Conservation (phyloP, 768 basidiomycete genomes). For the Calvatia gigantea region DNA sequence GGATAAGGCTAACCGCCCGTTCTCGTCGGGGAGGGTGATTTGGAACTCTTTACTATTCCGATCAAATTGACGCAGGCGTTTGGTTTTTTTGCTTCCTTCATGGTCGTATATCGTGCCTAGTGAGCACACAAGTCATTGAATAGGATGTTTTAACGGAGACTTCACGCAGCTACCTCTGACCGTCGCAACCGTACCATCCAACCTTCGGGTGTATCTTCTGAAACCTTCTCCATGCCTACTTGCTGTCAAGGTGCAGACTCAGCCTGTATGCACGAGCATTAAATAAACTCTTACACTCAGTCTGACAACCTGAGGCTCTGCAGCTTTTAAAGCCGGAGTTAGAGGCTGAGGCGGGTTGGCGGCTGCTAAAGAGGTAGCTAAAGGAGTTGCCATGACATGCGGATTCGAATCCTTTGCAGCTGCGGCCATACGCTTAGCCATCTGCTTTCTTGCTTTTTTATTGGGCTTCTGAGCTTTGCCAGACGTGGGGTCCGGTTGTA, state of each 20-base stretch:
- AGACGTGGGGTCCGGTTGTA: neutral
- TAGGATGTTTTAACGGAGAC: neutral
- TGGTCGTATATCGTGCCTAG: neutral
- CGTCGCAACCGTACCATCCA: constrained; percentile 5
- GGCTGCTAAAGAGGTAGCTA: neutral
- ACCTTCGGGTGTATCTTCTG: neutral
- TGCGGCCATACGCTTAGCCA: neutral
- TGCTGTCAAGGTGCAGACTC: neutral
- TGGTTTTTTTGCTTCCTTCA: neutral
- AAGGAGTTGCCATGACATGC: neutral
- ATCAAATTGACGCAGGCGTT: neutral
- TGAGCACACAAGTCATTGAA: no score
- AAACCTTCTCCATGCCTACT: neutral
- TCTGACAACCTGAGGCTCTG: neutral
- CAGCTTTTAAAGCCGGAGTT: neutral
- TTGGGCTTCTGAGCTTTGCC: neutral
- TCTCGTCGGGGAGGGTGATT: neutral
- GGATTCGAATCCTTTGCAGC: neutral
- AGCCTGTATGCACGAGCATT: neutral
- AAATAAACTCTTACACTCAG: neutral
- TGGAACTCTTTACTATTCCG: neutral
- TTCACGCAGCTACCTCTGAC: neutral
- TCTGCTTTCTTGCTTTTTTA: neutral
- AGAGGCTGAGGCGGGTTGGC: neutral
- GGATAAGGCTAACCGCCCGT: neutral